Evolutionary conservation across 192 early-diverging fungal species (phyloP), one percentile per base, ranked within the genome.

Genomic region (Jimgerdemannia lactiflua): DNA sequence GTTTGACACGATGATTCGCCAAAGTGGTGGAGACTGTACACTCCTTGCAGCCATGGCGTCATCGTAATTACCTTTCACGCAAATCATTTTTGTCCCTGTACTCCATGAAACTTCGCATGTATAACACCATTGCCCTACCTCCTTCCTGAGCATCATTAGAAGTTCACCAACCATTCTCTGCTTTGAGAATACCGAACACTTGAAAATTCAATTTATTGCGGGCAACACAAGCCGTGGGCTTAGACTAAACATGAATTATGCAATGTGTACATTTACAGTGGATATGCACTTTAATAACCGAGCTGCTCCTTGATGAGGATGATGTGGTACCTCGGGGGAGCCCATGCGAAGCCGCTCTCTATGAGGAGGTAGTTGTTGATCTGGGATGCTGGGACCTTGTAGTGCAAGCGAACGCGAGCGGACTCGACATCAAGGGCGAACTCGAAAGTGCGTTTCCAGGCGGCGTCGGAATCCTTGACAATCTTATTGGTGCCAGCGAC

Each of bases 401-500:
- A 84, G 3, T 80, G 75, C 66, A 84, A 74, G 29, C 82, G 70
- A 10, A 81, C 82, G 14, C 82, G 77, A 0, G 82, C 82, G 11
- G 49, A 65, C 71, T 84, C 82, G 42, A 81, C 42, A 2, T 39
- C 63, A 40, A 74, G 43, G 3, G 82, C 80, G 73, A 54, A 65
- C 42, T 82, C 74, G 19, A 59, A 3, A 18, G 73, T 64, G 64
- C 82, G 70, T 71, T 82, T 74, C 74, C 66, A 76, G 8, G 82
- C 80, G 71, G 80, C 82, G 0, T 65, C 39, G 43, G 75, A 54
- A 69, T 84, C 82, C 80, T 71, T 82, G 4, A 84, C 82, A 66
- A 84, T 84, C 74, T 84, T 84, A 74, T 84, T 84, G 1, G 82
- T 78, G 4, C 82, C 82, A 3, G 73, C 75, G 67, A 75, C 39